Percentiles rank a stretch among this genome's conserved stretches.
Evolutionary conservation across 768 basidiomycete species (phyloP).

Genomic region (Leccinum obscurum): DNA sequence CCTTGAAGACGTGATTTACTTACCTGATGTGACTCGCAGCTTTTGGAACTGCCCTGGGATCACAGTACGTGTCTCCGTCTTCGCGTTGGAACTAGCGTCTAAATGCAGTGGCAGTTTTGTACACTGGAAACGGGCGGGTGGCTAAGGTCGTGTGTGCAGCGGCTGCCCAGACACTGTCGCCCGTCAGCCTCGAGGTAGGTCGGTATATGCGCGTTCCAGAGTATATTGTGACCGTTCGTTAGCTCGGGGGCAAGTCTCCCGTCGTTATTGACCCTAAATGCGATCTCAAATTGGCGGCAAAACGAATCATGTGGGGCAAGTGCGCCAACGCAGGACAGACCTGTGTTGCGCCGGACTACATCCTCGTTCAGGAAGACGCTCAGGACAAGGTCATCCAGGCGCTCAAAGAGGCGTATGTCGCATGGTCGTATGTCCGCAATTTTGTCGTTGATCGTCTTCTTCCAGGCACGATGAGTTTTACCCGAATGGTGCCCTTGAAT

Average conservation of each 20-base stretch:
- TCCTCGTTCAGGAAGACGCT: conserved; percentile 43
- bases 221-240: not conserved
- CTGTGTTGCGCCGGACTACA: conserved; percentile 64
- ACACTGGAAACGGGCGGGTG: conserved; percentile 63
- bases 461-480: conserved; percentile 34
- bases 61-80: conserved; percentile 40
- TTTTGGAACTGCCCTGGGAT: conserved; percentile 73
- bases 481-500: conserved; percentile 43
- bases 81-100: not conserved
- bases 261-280: conserved; percentile 72
- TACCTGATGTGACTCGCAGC: conserved; percentile 33
- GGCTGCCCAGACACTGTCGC: conserved; percentile 76
- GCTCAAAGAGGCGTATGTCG: conserved; percentile 42
- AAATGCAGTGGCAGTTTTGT: conserved; percentile 34
- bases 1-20: not conserved
- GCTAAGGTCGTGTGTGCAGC: conserved; percentile 68
- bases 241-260: conserved; percentile 76
- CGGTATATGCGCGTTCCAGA: not conserved
- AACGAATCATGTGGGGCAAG: conserved; percentile 79
- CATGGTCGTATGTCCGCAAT: not conserved
- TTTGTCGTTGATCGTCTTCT: not conserved
- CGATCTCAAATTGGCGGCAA: conserved; percentile 64
- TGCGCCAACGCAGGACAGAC: conserved; percentile 74
- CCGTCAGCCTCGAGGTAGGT: conserved; percentile 57
- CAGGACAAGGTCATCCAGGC: conserved; percentile 43